phyloP scores from a whole-genome alignment of 2,329 filamentous ascomycete species.

The Penicillium sp. region DNA sequence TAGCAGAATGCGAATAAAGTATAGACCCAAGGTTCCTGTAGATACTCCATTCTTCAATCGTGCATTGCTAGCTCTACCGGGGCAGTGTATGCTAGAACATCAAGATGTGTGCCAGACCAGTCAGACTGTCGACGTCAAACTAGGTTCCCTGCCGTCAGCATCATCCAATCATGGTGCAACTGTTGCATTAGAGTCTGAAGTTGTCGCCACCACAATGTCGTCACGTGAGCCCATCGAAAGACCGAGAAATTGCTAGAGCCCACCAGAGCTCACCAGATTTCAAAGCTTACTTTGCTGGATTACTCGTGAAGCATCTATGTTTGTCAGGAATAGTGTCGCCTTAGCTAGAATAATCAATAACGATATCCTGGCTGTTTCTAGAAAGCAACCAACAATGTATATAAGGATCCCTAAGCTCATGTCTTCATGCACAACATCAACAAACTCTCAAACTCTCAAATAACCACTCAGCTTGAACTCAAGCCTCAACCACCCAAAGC shows the following conservation, averaged over 20 bases:
- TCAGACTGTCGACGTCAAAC: too few relatives aligned
- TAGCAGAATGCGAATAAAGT: not conserved
- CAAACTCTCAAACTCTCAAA: conserved; percentile 5
- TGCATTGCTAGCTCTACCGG: too few relatives aligned
- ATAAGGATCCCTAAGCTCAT: conserved; percentile 21
- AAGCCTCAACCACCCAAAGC: not conserved
- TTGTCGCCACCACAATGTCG: not conserved
- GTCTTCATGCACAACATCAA: conserved; percentile 12
- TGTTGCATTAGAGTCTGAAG: too few relatives aligned
- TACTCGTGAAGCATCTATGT: conserved; percentile 10
- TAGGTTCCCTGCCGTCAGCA: too few relatives aligned
- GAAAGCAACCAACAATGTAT: conserved; percentile 23
- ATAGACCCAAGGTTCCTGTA: too few relatives aligned
- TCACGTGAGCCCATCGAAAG: conserved; percentile 32
- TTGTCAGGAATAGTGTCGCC: conserved; percentile 1
- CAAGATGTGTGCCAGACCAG: too few relatives aligned
- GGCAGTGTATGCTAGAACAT: too few relatives aligned
- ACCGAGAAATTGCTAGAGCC: conserved; percentile 26
- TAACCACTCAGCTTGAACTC: conserved; percentile 1
- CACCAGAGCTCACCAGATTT: not conserved
- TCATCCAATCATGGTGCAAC: too few relatives aligned
- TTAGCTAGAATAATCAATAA: not conserved
- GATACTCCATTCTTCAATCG: too few relatives aligned
- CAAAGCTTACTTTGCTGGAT: conserved; percentile 12
- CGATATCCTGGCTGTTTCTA: conserved; percentile 18